phyloP scores from a whole-genome alignment of 345 rosid genomes.

The Eucalyptus pauciflora region DNA sequence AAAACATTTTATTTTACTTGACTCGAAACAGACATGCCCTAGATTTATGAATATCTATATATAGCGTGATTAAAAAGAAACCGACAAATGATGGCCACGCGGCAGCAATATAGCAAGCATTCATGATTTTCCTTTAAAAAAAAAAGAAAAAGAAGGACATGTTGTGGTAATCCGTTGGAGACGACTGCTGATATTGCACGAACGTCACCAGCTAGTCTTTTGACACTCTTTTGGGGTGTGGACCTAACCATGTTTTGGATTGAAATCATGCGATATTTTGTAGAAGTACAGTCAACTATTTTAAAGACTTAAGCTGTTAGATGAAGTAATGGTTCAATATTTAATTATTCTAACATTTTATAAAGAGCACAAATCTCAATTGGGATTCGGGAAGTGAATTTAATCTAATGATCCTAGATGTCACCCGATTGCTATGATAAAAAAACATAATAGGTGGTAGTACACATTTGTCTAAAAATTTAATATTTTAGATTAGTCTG shows the following conservation, averaged over 20 bases:
- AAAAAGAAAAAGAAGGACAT: background rate
- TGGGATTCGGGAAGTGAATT: background rate
- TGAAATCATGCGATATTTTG: background rate
- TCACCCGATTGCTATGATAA: background rate
- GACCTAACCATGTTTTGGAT: background rate
- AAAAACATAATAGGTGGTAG: background rate
- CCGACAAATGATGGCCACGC: background rate
- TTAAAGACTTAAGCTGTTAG: too few species aligned
- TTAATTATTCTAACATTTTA: background rate
- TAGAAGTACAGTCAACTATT: rapidly evolving
- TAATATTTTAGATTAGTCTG: too few species aligned
- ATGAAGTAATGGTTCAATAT: too few species aligned
- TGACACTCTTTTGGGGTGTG: background rate
- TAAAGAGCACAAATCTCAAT: background rate
- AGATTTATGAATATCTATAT: background rate
- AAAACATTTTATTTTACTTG: background rate
- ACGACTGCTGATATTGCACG: background rate
- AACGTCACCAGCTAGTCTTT: background rate
- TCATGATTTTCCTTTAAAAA: background rate
- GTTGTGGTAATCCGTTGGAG: background rate
- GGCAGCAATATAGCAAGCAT: background rate
- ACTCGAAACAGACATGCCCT: background rate
- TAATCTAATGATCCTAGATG: background rate
- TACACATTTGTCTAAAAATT: background rate
- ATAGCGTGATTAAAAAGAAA: background rate